Evolutionary conservation across 768 basidiomycete genomes (phyloP), one percentile per base, ranked within the genome.

Genomic region (Amanita rubescens): DNA sequence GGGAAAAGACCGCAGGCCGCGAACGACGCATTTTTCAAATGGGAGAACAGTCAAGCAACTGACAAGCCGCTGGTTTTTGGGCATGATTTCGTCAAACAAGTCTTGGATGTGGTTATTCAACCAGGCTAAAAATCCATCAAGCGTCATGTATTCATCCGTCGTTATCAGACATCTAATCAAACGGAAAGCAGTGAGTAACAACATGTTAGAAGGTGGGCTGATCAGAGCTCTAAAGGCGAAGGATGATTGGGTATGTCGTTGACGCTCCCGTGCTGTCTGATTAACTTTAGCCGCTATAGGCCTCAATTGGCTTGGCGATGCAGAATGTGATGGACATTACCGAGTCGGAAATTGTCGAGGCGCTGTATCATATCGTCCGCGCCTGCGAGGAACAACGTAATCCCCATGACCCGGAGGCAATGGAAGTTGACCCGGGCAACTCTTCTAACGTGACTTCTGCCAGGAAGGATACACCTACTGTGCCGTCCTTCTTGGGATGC

Each of bases 181-280:
- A 61, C 72, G 69, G 49, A 68, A 74, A 3, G 71, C 77, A 2
- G 76, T 89, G 12, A 81, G 76, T 52, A 74, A 78, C 39, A 74
- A 70, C 25, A 87, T 90, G 85, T 60, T 87, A 9, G 68, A 78
- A 5, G 78, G 75, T 11, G 82, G 81, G 2, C 65, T 91, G 15
- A 59, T 90, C 34, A 69, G 71, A 8, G 71, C 72, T 1, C 65
- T 92, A 32, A 69, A 74, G 43, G 64, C 72, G 49, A 75, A 74
- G 54, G 70, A 73, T 39, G 90, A 91, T 60, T 92, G 90, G 89
- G 90, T 90, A 80, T 78, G 85, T 82, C 61, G 15, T 37, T 52
- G 75, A 60, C 49, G 27, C 7, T 17, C 10, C 37, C 25, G 30
- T 38, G 3, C 7, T 8, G 25, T 35, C 32, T 24, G 35, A 51